Evolutionary conservation across 2,329 filamentous ascomycete species (phyloP), one percentile per base, ranked within the genome.

Genomic region (Diaporthe citri): DNA sequence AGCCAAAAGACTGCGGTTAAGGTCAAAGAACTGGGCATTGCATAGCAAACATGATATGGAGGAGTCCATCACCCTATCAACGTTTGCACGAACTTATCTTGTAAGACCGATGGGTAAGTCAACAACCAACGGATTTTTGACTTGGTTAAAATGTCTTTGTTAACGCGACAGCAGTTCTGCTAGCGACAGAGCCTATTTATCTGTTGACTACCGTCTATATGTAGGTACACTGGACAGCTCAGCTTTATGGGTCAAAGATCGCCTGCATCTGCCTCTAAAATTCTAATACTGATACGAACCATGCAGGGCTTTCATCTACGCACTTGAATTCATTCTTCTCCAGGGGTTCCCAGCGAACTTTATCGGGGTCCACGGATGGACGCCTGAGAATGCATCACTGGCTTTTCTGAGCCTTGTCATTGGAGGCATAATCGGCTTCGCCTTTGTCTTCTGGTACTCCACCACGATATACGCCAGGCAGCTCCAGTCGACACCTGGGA

Each of bases 31-130:
- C 10, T 60, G 57, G 57, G 57, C 57, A n/a, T 41, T 60, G 5
- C 57, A 60, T 41, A 60, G 57, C 13, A 60, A 60, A n/a, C 57
- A 60, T 43, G 57, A 60, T 4, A 60, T 60, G 57, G 36, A 60
- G 17, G 57, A 60, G n/a, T 60, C 57, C 2, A 60, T 60, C 10
- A 60, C 57, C 22, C 12, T 60, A 15, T 41, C 57, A 15, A 41
- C 36, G 4, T 60, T 60, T 20, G 57, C 34, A 5, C 34, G 57
- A 17, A 60, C 57, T 20, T 60, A 60, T n/a, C 57, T 60, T 17
- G 36, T 60, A 4, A 60, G 57, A 41, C 57, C 57, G 5, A 60
- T 60, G 36, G n/a, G 57, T 60, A 60, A 25, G 57, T 41, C 9
- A 20, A 22, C 12, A 20, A 25, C 0, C 34, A 36, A n/a, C 57